Evolutionary conservation across 2,329 filamentous ascomycete species (phyloP).

Genomic region (Fusarium subtropicale): DNA sequence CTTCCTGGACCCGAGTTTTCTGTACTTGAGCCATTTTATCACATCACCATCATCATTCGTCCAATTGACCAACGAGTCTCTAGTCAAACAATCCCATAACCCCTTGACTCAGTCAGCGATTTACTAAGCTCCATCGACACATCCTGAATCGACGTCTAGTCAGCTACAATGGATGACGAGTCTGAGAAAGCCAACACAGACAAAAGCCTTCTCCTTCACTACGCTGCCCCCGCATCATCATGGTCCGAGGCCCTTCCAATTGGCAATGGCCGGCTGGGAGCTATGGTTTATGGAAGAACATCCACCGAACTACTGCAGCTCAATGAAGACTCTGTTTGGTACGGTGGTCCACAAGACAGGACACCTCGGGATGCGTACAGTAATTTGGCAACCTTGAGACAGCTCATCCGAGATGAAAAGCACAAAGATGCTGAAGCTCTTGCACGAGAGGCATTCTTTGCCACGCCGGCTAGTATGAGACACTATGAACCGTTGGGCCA

Average conservation of each 20-base stretch:
- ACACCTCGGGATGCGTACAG: conserved; percentile 50
- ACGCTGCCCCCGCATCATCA: conserved; percentile 40
- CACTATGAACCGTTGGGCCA: conserved; percentile 51
- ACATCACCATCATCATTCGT: background rate
- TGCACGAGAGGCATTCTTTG: conserved; percentile 40
- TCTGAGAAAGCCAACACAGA: background rate
- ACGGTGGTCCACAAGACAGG: conserved; percentile 58
- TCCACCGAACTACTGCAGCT: conserved; percentile 56
- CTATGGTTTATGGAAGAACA: conserved; percentile 58
- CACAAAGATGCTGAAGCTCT: conserved; percentile 44
- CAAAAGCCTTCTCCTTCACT: conserved; percentile 38
- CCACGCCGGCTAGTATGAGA: conserved; percentile 43
- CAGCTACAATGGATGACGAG: conserved; percentile 9
- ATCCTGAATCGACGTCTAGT: too few species aligned
- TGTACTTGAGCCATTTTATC: background rate
- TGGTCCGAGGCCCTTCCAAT: conserved; percentile 57
- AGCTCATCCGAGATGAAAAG: conserved; percentile 42
- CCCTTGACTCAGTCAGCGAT: background rate
- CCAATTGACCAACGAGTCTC: background rate
- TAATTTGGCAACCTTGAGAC: conserved; percentile 34
- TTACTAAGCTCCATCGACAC: background rate
- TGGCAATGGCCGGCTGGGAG: conserved; percentile 59
- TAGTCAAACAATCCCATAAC: background rate
- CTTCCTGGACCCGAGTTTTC: background rate
- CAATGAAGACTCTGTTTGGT: conserved; percentile 63